Conservation (phyloP, 495 filamentous ascomycete genomes). For the Podospora appendiculata region DNA sequence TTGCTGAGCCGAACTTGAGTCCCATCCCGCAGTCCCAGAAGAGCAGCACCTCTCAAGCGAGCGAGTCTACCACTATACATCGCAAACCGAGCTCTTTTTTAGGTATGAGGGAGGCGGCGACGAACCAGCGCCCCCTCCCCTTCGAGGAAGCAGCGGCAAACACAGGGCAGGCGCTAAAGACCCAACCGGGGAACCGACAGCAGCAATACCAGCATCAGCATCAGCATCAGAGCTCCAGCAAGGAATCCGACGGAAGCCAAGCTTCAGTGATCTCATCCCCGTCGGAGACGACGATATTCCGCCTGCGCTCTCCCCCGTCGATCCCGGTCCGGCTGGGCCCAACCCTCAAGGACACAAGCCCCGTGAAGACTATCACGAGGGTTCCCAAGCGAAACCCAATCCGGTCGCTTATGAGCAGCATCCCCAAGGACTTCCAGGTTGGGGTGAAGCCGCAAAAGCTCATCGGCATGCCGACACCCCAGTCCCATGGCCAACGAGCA, state of each 20-base stretch:
- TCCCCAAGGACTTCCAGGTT: not conserved
- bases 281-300: conserved; percentile 12
- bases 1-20: conserved; percentile 35
- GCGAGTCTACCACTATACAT: conserved; percentile 6
- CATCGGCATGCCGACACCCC: not conserved
- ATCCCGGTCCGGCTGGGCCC: conserved; percentile 5
- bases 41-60: conserved; percentile 1
- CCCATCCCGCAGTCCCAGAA: conserved; percentile 37
- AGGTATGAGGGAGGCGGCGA: conserved; percentile 15
- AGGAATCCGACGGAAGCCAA: not conserved
- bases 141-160: not conserved
- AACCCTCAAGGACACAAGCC: not conserved
- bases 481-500: not conserved
- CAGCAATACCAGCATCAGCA: not conserved
- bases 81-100: conserved; percentile 25
- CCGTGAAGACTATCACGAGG: too few relatives aligned
- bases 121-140: not conserved
- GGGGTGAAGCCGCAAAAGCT: not conserved
- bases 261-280: conserved; percentile 26
- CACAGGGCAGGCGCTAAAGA: not conserved
- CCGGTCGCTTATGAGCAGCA: not conserved
- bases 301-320: conserved; percentile 7
- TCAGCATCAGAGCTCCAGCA: not conserved
- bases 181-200: not conserved
- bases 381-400: too few relatives aligned